Percentiles rank a stretch among this genome's conserved stretches.
These are phyloP conservation scores for Colletotrichum tabaci DNA, from an alignment of 2,329 filamentous ascomycete species.

Conservation along the genomic window DNA sequence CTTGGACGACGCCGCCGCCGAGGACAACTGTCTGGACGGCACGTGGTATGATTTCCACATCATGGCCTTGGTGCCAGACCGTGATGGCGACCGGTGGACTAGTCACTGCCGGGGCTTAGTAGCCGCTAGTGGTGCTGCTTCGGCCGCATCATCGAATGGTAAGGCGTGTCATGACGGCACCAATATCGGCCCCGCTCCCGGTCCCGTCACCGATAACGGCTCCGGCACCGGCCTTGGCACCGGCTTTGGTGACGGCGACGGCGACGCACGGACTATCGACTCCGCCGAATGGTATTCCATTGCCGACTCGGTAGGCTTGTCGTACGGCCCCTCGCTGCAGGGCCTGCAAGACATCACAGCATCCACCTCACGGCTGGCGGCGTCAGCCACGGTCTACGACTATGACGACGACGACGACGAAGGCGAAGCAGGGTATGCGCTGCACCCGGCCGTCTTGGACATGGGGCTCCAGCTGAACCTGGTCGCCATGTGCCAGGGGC, in stretches of 20 bases:
- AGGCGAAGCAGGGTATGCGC: neutral
- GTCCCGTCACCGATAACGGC: neutral
- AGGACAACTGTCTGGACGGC: neutral
- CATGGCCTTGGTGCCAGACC: slow-evolving; percentile 12
- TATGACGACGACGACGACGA: neutral
- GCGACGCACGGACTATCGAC: slow-evolving; percentile 4
- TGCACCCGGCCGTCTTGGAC: slow-evolving; percentile 9
- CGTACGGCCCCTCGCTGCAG: slow-evolving; percentile 3
- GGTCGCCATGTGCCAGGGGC: slow-evolving; percentile 25
- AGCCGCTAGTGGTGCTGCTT: neutral
- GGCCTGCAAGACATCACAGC: slow-evolving; percentile 8
- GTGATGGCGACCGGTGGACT: neutral
- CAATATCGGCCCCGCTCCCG: neutral
- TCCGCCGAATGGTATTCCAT: slow-evolving; percentile 13
- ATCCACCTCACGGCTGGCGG: neutral
- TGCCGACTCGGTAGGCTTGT: slow-evolving; percentile 14
- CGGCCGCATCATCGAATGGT: neutral
- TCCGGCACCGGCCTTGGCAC: too few relatives aligned
- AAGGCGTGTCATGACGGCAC: too few relatives aligned
- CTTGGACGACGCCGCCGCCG: too few relatives aligned
- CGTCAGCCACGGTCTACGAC: neutral
- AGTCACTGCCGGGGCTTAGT: slow-evolving; percentile 4
- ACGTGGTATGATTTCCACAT: slow-evolving; percentile 16
- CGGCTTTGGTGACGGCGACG: neutral
- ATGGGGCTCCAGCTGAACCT: slow-evolving; percentile 8